A percentile compares a stretch with the other conserved stretches of the same genome.
Conservation (phyloP, 192 early-diverging fungal genomes). For the Irineochytrium annulatum region DNA sequence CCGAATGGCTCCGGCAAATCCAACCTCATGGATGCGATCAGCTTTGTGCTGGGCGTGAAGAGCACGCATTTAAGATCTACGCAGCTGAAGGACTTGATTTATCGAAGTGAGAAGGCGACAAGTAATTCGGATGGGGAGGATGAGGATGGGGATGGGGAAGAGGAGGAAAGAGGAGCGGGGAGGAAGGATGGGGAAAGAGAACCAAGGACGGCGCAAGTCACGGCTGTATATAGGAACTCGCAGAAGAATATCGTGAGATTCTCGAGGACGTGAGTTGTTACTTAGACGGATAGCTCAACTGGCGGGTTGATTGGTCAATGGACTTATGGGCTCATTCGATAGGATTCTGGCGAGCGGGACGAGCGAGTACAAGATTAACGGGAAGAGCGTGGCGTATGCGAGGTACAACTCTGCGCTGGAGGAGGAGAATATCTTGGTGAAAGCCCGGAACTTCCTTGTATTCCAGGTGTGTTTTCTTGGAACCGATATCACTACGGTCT, state of each 20-base stretch:
- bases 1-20: slow-evolving; percentile 98
- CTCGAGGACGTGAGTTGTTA: slow-evolving; percentile 70
- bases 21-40: slow-evolving; percentile 99
- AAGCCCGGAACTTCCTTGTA: slow-evolving; percentile 95
- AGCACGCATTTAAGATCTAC: slow-evolving; percentile 86
- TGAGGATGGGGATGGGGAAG: slow-evolving; percentile 20
- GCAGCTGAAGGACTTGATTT: slow-evolving; percentile 87
- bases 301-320: no score
- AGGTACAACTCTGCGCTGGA: slow-evolving; percentile 78
- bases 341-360: slow-evolving; percentile 48
- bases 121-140: slow-evolving; percentile 42
- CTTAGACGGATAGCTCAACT: no score
- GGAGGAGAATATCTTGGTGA: slow-evolving; percentile 87
- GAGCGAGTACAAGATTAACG: slow-evolving; percentile 88
- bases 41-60: slow-evolving; percentile 95
- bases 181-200: slow-evolving; percentile 40
- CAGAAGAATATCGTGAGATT: slow-evolving; percentile 63
- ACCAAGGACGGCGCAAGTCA: slow-evolving; percentile 61
- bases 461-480: slow-evolving; percentile 62
- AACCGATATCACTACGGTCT: background rate
- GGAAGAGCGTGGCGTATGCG: slow-evolving; percentile 61
- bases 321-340: background rate
- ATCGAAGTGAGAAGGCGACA: slow-evolving; percentile 52
- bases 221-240: slow-evolving; percentile 75
- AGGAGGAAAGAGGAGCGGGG: slow-evolving; percentile 21